phyloP scores from a whole-genome alignment of 2,329 filamentous ascomycete species.

The Furcasterigmium furcatum region DNA sequence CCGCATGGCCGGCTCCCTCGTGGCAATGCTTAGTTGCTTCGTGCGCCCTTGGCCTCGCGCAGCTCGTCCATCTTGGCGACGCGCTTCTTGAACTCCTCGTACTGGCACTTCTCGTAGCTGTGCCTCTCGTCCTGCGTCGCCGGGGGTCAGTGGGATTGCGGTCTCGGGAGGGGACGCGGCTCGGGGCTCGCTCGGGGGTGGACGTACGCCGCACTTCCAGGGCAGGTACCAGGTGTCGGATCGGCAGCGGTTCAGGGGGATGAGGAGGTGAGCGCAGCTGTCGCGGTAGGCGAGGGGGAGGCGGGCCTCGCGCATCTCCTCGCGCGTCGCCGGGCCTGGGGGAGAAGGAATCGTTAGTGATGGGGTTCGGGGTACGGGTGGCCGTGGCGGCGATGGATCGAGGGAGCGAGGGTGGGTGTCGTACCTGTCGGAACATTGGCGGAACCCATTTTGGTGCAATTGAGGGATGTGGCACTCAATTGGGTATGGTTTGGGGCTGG shows the following conservation, averaged over 20 bases:
- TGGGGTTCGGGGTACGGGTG: too few relatives aligned
- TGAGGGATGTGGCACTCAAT: conserved; percentile 2
- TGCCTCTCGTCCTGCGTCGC: conserved; percentile 83
- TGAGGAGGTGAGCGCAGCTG: conserved; percentile 90
- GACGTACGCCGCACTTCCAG: conserved; percentile 93
- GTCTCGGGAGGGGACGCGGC: not conserved
- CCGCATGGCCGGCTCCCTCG: conserved; percentile 16
- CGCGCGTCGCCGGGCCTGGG: conserved; percentile 60
- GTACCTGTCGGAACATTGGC: conserved; percentile 1
- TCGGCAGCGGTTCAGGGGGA: conserved; percentile 94
- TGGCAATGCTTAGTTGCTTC: conserved; percentile 76
- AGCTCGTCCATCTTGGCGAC: conserved; percentile 99
- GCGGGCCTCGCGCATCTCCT: conserved; percentile 90
- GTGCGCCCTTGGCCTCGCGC: conserved; percentile 74
- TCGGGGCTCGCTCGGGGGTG: not conserved
- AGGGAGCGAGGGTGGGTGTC: not conserved
- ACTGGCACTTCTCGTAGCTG: conserved; percentile 98
- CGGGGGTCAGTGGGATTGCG: not conserved
- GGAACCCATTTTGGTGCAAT: conserved; percentile 5
- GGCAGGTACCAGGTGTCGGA: conserved; percentile 89
- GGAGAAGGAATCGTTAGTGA: not conserved
- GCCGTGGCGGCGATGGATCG: not conserved
- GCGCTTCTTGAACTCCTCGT: conserved; percentile 97
- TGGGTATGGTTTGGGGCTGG: not conserved
- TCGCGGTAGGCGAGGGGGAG: conserved; percentile 91